Conservation (phyloP, 2,329 filamentous ascomycete genomes). For the Colletotrichum musicola region DNA sequence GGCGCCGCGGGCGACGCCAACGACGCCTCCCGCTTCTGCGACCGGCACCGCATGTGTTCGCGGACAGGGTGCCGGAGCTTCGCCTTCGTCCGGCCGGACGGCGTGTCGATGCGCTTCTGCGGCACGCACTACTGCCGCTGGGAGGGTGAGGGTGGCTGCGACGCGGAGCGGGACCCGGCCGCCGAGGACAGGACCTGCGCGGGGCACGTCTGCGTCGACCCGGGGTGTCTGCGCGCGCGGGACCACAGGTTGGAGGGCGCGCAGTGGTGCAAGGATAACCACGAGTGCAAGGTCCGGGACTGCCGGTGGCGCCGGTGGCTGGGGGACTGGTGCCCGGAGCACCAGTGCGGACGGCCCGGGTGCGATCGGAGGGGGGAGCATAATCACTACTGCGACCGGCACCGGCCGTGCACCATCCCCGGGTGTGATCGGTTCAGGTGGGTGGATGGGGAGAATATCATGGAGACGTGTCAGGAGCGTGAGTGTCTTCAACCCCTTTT, state of each 20-base stretch:
- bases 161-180: constrained; percentile 39
- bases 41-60: constrained; percentile 46
- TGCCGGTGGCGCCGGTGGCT: constrained; percentile 43
- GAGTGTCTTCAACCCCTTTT: constrained; percentile 22
- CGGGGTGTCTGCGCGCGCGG: constrained; percentile 42
- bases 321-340: constrained; percentile 43
- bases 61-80: constrained; percentile 42
- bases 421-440: constrained; percentile 32
- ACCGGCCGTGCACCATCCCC: constrained; percentile 36
- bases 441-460: constrained; percentile 35
- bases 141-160: constrained; percentile 42
- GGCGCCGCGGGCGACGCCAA: constrained; percentile 35
- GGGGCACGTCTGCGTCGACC: constrained; percentile 41
- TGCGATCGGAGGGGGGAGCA: constrained; percentile 43
- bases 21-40: constrained; percentile 44
- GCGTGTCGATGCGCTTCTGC: constrained; percentile 44
- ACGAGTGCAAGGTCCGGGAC: constrained; percentile 43
- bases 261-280: constrained; percentile 41
- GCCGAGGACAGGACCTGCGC: constrained; percentile 40
- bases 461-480: constrained; percentile 43
- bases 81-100: constrained; percentile 45
- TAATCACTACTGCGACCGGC: constrained; percentile 42
- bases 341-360: constrained; percentile 45
- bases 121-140: constrained; percentile 47
- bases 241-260: constrained; percentile 14